These are phyloP conservation scores for Heterobasidion parviporum DNA, from an alignment of 1,284 basidiomycete genomes.

Conservation along the genomic window DNA sequence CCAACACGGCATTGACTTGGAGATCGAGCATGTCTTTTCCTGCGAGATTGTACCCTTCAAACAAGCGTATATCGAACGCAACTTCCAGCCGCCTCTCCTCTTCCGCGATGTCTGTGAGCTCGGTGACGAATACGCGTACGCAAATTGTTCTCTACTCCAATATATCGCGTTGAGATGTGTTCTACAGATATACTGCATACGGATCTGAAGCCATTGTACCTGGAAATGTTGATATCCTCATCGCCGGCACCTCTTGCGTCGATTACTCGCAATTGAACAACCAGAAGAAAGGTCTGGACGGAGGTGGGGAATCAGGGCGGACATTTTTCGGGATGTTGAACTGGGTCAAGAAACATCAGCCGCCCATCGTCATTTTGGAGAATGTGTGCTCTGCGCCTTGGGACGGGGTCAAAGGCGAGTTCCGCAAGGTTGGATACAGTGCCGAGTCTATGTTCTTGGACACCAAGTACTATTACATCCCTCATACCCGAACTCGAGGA, in stretches of 20 bases:
- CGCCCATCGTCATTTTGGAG: slow-evolving; percentile 87
- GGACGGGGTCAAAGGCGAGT: slow-evolving; percentile 69
- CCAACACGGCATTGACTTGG: slow-evolving; percentile 59
- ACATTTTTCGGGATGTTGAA: slow-evolving; percentile 90
- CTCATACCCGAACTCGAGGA: slow-evolving; percentile 86
- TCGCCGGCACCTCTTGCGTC: slow-evolving; percentile 94
- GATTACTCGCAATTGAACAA: slow-evolving; percentile 96
- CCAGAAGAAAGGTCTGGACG: slow-evolving; percentile 84
- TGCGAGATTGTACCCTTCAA: slow-evolving; percentile 99
- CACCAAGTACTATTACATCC: slow-evolving; percentile 92
- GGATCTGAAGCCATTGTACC: slow-evolving; percentile 82
- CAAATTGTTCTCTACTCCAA: slow-evolving; percentile 8
- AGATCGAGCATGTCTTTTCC: slow-evolving; percentile 90
- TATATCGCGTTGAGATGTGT: slow-evolving; percentile 10
- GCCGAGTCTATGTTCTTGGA: slow-evolving; percentile 73
- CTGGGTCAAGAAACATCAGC: slow-evolving; percentile 84
- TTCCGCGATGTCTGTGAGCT: slow-evolving; percentile 95
- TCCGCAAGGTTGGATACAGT: slow-evolving; percentile 72
- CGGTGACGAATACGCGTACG: slow-evolving; percentile 69
- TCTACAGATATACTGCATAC: slow-evolving; percentile 78
- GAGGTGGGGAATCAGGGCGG: slow-evolving; percentile 82
- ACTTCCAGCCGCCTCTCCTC: slow-evolving; percentile 85
- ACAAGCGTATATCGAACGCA: slow-evolving; percentile 95
- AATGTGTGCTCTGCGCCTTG: slow-evolving; percentile 93
- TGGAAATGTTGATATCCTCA: slow-evolving; percentile 82